Conservation (phyloP, 768 basidiomycete genomes). For the Suillus placidus region DNA sequence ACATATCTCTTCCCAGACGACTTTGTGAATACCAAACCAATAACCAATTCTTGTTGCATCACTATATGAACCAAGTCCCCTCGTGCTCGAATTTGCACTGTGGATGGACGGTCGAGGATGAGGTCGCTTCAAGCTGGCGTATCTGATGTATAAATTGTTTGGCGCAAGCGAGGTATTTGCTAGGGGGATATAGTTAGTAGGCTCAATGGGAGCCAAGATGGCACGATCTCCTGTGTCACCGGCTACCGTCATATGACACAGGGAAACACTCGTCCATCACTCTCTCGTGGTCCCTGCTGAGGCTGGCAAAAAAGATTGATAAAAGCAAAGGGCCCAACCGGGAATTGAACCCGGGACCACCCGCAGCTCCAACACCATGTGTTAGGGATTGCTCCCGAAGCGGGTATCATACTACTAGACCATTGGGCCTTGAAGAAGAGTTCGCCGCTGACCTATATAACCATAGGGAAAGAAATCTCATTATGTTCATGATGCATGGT, state of each 20-base stretch:
- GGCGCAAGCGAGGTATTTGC: background rate
- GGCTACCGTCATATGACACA: background rate
- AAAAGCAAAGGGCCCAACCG: constrained; percentile 45
- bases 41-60: background rate
- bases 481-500: too few relatives aligned
- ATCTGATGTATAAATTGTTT: background rate
- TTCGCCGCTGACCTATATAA: background rate
- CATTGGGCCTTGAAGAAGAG: constrained; percentile 40
- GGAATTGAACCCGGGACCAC: constrained; percentile 66
- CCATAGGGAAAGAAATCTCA: background rate
- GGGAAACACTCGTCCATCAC: background rate
- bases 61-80: background rate
- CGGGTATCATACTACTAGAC: constrained; percentile 60
- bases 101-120: background rate
- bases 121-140: background rate
- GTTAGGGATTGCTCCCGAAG: constrained; percentile 41
- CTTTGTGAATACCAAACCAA: background rate
- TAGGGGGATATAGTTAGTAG: background rate
- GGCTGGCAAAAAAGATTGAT: background rate
- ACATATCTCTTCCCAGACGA: background rate
- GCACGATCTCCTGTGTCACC: background rate
- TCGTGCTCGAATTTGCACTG: background rate
- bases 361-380: constrained; percentile 36
- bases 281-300: background rate
- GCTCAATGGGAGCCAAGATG: background rate